A percentile compares a stretch with the other conserved stretches of the same genome.
Conservation (phyloP, 2,329 filamentous ascomycete genomes). For the Coniochaeta ligniaria region DNA sequence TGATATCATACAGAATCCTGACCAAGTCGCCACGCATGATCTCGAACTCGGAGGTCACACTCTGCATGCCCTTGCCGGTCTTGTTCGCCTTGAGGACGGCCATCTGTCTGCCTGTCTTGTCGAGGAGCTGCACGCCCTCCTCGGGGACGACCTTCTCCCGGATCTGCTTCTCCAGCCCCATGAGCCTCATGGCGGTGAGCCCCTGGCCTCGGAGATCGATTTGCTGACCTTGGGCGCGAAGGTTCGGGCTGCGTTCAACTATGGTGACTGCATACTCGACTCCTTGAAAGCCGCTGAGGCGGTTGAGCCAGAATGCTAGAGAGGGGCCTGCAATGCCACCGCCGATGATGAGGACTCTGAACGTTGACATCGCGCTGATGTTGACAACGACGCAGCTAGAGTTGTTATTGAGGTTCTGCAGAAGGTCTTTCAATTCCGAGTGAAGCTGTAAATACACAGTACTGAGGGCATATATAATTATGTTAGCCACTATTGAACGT, state of each 20-base stretch:
- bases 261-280: conserved; percentile 30
- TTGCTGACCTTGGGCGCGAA: conserved; percentile 34
- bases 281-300: conserved; percentile 4
- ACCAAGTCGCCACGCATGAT: conserved; percentile 53
- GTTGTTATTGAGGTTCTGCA: neutral
- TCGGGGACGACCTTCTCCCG: conserved; percentile 34
- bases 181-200: conserved; percentile 26
- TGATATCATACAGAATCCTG: conserved; percentile 37
- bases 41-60: conserved; percentile 48
- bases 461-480: no score
- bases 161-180: conserved; percentile 30
- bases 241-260: conserved; percentile 29
- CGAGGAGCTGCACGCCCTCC: conserved; percentile 37
- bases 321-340: conserved; percentile 37
- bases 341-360: conserved; percentile 41
- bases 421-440: neutral
- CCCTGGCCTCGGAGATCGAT: conserved; percentile 38
- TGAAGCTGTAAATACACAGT: neutral
- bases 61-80: conserved; percentile 32
- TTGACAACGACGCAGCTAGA: neutral
- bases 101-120: conserved; percentile 25
- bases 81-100: conserved; percentile 33
- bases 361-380: conserved; percentile 9
- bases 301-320: conserved; percentile 32
- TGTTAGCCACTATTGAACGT: no score